A percentile compares a stretch with the other conserved stretches of the same genome.
phyloP scores from a whole-genome alignment of 768 basidiomycete species.

The Suillus lakei region DNA sequence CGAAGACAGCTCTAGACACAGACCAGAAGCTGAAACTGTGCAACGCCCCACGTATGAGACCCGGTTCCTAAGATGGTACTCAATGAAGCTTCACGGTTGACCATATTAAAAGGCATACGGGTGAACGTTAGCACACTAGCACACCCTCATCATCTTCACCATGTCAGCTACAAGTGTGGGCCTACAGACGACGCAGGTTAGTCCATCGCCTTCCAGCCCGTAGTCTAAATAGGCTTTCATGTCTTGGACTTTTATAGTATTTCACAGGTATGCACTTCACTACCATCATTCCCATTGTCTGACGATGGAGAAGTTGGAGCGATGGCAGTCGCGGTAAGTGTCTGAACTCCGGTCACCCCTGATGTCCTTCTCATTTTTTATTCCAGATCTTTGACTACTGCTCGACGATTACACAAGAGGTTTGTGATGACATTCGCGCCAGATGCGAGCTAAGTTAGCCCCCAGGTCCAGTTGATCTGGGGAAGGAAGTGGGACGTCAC shows the following conservation, averaged over 20 bases:
- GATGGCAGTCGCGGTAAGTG: neutral
- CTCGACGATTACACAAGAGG: slow-evolving; percentile 4
- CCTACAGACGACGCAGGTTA: neutral
- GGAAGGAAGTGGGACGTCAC: too few species aligned
- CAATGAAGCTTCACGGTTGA: neutral
- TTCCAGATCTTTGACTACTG: slow-evolving; percentile 6
- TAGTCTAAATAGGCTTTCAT: neutral
- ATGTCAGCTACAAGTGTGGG: neutral
- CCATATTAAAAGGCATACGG: neutral
- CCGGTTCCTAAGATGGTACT: too few species aligned
- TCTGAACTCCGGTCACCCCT: too few species aligned
- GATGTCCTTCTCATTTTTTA: neutral
- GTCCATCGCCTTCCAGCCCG: neutral
- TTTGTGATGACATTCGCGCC: neutral
- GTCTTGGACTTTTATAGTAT: neutral
- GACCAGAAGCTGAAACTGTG: neutral
- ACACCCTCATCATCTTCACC: neutral
- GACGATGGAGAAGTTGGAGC: neutral
- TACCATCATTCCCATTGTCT: neutral
- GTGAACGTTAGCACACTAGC: neutral
- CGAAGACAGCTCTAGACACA: neutral
- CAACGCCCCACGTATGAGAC: neutral
- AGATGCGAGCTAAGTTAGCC: neutral
- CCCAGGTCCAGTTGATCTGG: too few species aligned
- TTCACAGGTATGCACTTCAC: too few species aligned